phyloP scores from a whole-genome alignment of 352 stramenopile species.

The Pythium grandisporangium region DNA sequence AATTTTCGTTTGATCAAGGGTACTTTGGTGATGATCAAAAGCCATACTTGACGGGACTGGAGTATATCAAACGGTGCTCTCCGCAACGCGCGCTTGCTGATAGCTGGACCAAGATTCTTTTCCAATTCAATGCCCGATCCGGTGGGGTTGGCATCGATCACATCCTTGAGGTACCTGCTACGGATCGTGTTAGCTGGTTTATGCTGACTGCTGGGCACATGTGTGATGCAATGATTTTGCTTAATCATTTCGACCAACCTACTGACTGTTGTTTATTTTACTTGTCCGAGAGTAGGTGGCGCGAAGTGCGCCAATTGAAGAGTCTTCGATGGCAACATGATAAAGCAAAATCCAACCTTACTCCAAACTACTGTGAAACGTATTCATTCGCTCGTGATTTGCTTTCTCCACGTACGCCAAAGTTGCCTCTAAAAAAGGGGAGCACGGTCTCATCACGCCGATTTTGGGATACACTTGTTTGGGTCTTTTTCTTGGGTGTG shows the following conservation, averaged over 20 bases:
- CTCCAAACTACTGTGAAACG: neutral
- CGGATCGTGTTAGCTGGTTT: too few species aligned
- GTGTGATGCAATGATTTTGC: too few species aligned
- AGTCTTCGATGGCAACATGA: neutral
- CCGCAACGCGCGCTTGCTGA: constrained; percentile 73
- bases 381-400: constrained; percentile 19
- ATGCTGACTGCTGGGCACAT: too few species aligned
- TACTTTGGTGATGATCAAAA: constrained; percentile 35
- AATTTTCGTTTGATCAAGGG: constrained; percentile 64
- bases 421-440: constrained; percentile 67
- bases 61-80: constrained; percentile 69
- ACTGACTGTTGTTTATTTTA: too few species aligned
- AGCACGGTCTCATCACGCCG: constrained; percentile 12
- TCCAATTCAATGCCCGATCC: constrained; percentile 63
- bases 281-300: constrained; percentile 1
- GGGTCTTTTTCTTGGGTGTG: constrained; percentile 7
- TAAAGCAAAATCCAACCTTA: neutral
- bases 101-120: constrained; percentile 86
- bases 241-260: too few species aligned
- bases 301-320: neutral
- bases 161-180: constrained; percentile 58
- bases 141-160: constrained; percentile 50
- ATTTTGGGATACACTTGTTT: neutral
- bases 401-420: constrained; percentile 43
- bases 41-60: constrained; percentile 39